phyloP scores from a whole-genome alignment of 2,329 filamentous ascomycete genomes.

The Diplodia corticola region DNA sequence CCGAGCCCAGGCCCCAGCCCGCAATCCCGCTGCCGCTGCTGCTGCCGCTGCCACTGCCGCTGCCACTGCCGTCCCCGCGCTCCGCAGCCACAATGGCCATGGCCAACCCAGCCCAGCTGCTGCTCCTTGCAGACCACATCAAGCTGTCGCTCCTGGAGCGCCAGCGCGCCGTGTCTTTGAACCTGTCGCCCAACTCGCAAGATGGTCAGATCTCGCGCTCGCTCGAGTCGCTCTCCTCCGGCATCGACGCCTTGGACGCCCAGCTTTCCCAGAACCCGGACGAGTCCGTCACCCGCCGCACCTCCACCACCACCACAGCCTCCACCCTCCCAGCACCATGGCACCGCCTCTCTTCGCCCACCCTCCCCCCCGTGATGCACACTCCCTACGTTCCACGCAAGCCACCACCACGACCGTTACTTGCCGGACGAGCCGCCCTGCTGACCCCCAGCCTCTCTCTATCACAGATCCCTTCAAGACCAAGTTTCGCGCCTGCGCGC shows the following conservation, averaged over 20 bases:
- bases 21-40: neutral
- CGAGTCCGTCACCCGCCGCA: slow-evolving; percentile 43
- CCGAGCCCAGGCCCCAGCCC: neutral
- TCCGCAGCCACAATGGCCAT: slow-evolving; percentile 30
- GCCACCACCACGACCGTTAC: slow-evolving; percentile 8
- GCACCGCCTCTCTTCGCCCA: neutral
- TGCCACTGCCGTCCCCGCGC: neutral
- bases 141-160: slow-evolving; percentile 93
- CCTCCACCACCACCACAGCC: neutral
- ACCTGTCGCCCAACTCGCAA: slow-evolving; percentile 75
- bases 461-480: slow-evolving; percentile 54
- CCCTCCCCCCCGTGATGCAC: neutral
- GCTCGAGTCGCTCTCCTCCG: slow-evolving; percentile 80
- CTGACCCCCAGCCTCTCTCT: slow-evolving; percentile 31
- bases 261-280: slow-evolving; percentile 62
- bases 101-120: slow-evolving; percentile 70
- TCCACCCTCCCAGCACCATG: slow-evolving; percentile 2
- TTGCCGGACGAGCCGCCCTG: neutral
- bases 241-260: slow-evolving; percentile 68
- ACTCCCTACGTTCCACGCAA: slow-evolving; percentile 19
- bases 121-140: slow-evolving; percentile 92
- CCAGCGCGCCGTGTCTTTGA: slow-evolving; percentile 78
- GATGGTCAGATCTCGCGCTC: slow-evolving; percentile 88
- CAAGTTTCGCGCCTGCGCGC: slow-evolving; percentile 68
- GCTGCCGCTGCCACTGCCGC: neutral